A percentile compares a stretch with the other conserved stretches of the same genome.
These are phyloP conservation scores for Whalleya microplaca DNA, from an alignment of 2,329 filamentous ascomycete species.

Conservation along the genomic window DNA sequence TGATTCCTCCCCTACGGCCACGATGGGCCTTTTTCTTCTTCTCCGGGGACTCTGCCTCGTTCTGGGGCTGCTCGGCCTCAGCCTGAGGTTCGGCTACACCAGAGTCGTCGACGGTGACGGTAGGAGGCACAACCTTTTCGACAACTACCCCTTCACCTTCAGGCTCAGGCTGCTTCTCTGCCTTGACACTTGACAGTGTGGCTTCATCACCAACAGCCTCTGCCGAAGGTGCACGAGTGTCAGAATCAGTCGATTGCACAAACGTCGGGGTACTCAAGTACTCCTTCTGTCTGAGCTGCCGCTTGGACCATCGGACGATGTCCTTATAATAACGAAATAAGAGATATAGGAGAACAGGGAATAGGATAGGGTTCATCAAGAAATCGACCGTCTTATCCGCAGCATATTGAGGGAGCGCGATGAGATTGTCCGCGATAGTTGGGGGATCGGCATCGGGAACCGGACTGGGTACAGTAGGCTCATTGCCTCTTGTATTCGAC, in stretches of 20 bases:
- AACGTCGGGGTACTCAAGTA: slow-evolving; percentile 27
- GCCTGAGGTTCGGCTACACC: slow-evolving; percentile 14
- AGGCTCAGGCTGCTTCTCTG: slow-evolving; percentile 8
- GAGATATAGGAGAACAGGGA: slow-evolving; percentile 40
- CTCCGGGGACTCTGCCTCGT: slow-evolving; percentile 41
- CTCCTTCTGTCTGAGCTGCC: slow-evolving; percentile 32
- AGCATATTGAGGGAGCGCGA: slow-evolving; percentile 54
- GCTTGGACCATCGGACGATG: slow-evolving; percentile 43
- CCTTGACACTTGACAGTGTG: neutral
- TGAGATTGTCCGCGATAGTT: slow-evolving; percentile 54
- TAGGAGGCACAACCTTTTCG: slow-evolving; percentile 20
- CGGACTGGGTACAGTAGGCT: slow-evolving; percentile 37
- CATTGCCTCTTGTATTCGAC: slow-evolving; percentile 35
- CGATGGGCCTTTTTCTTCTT: slow-evolving; percentile 70
- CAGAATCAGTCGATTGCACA: slow-evolving; percentile 25
- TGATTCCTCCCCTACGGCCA: slow-evolving; percentile 72
- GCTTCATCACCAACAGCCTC: slow-evolving; percentile 2
- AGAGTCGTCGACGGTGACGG: slow-evolving; percentile 22
- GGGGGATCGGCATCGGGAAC: slow-evolving; percentile 37
- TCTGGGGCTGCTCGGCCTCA: slow-evolving; percentile 31
- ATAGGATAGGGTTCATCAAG: slow-evolving; percentile 41
- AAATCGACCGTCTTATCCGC: slow-evolving; percentile 57
- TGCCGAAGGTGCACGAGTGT: neutral
- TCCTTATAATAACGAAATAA: slow-evolving; percentile 51
- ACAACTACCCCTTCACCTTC: slow-evolving; percentile 2